Evolutionary conservation across 441 rosid genomes (phyloP), one percentile per base, ranked within the genome.

Genomic region (Croton laevigatus): DNA sequence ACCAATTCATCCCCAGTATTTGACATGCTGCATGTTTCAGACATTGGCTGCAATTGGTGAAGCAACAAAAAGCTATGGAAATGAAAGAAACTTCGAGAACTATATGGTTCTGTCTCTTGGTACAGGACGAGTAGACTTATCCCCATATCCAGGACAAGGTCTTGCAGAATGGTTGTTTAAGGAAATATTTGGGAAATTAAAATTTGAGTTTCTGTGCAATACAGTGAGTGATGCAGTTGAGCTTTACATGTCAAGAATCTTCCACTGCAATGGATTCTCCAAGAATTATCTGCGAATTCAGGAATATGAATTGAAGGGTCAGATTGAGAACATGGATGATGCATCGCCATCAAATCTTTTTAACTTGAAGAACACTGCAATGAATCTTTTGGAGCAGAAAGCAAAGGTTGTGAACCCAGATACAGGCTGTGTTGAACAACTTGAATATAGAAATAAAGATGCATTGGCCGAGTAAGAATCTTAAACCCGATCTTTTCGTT

Each of bases 231-330:
- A 55, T 22, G 34, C 34, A 8, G 16, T 55, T 9, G 59, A 55
- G 59, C 23, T 55, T 20, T 22, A 22, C 59, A 55, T 55, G 59
- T 55, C 59, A 20, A 32, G 59, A 2, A 22, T 55, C 34, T 55
- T 55, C 59, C 34, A 55, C 34, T 55, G 59, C 34, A 22, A 55
- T 55, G 59, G 59, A 27, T 13, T 22, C 16, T 55, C 59, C 11
- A 55, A 55, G 23, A 55, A 55, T 9, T 55, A 55, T 55, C 59
- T 55, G 59, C 59, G 59, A 8, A 55, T 55, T 20, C 59, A 55
- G 59, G 34, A 55, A 4, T 22, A 55, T 55, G 34, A 22, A 11
- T 10, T 55, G 36, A 5, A n/a, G 14, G 13, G 59, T 20, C 14
- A 20, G 10, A 3, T 55, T 9, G 59, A 55, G 34, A 55, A 1